Evolutionary conservation across 257 asterid genomes (phyloP), one percentile per base, ranked within the genome.

Genomic region (Prunella vulgaris): DNA sequence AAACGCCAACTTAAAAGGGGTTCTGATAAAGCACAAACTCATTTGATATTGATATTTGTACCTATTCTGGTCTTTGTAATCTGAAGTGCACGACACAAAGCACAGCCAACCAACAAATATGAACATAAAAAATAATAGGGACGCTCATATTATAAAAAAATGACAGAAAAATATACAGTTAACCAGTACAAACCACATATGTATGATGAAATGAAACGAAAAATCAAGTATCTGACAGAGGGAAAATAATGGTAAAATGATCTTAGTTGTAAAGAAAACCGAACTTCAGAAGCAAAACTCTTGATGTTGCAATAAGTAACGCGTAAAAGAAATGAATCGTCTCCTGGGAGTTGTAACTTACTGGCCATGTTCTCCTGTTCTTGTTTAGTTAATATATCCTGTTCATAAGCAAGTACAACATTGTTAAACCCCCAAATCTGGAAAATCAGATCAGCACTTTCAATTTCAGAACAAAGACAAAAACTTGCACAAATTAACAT

Each of bases 251-350:
- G 17, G 53, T 0, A 60, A 38, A 75, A 30, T 28, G 24, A 25
- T 25, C 66, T 10, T 61, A 90, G 97, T 84, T 88, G 92, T 44
- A 80, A 82, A 65, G 96, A 88, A 70, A 90, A 88, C 9, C 90
- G 90, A 32, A 84, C 71, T 77, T 90, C 92, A 25, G 96, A 64
- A 20, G 89, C 80, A 79, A 93, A 90, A 35, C 84, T 90, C 86
- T 93, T 93, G 78, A 93, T 85, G 84, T 93, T 93, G 54, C 94
- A 85, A 73, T 93, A 97, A 49, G 97, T 87, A 54, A 87, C 75
- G 0, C 83, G 87, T 74, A 90, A 59, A 46, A 82, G 84, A 74
- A 93, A 87, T 2, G 94, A 87, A 18, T 90, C 97, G 71, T 93
- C 97, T 20, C 86, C 95, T 49, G 77, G 77, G 68, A 93, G 74